These are phyloP conservation scores for Ophiostoma piceae DNA, from an alignment of 2,329 filamentous ascomycete genomes.

Conservation along the genomic window DNA sequence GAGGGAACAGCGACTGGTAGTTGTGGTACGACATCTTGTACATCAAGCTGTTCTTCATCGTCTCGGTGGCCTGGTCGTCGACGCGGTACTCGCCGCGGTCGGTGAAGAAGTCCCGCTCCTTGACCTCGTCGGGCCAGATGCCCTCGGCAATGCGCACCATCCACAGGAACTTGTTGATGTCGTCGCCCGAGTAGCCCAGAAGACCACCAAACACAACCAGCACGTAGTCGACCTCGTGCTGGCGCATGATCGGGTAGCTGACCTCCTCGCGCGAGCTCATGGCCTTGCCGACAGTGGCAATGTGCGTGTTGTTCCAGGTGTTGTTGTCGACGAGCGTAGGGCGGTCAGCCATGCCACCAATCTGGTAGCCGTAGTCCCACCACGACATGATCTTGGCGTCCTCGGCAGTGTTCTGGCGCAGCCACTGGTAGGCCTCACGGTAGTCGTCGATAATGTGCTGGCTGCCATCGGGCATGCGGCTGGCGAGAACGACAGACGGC, in stretches of 20 bases:
- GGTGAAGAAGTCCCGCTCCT: conserved; percentile 95
- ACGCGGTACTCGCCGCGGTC: conserved; percentile 89
- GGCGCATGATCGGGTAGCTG: conserved; percentile 95
- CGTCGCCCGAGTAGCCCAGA: conserved; percentile 93
- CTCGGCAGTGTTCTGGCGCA: conserved; percentile 90
- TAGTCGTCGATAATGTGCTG: conserved; percentile 99
- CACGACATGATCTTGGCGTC: conserved; percentile 99
- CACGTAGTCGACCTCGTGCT: conserved; percentile 99
- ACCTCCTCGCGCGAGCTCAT: conserved; percentile 98
- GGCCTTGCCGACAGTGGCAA: conserved; percentile 96
- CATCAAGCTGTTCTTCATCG: conserved; percentile 99
- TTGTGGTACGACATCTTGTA: conserved; percentile 99
- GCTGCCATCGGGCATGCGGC: conserved; percentile 83
- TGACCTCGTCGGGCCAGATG: conserved; percentile 99
- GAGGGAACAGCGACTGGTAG: conserved; percentile 84
- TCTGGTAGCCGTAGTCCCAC: conserved; percentile 99
- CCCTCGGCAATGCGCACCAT: conserved; percentile 99
- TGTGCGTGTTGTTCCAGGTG: conserved; percentile 99
- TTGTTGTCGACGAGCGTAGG: conserved; percentile 98
- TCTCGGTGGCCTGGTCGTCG: conserved; percentile 85
- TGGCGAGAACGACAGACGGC: conserved; percentile 91
- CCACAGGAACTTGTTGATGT: conserved; percentile 99
- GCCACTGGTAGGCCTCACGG: conserved; percentile 98
- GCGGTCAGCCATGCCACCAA: conserved; percentile 97
- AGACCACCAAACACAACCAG: conserved; percentile 93